These are phyloP conservation scores for Clavispora phyllophila DNA, from an alignment of 805 yeast genomes.

Conservation along the genomic window DNA sequence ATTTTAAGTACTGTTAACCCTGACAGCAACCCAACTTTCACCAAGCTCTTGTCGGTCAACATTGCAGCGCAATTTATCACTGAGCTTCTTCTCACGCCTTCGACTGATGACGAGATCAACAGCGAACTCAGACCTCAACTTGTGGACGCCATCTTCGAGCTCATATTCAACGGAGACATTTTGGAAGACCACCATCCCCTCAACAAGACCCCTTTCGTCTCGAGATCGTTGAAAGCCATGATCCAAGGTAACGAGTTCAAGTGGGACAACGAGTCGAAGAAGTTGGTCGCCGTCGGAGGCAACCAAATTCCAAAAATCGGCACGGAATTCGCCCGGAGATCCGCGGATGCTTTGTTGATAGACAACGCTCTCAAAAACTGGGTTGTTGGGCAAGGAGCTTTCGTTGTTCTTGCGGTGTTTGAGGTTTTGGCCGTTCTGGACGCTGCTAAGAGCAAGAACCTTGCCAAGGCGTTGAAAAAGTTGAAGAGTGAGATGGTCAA, in stretches of 20 bases:
- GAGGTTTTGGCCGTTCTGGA: conserved; percentile 52
- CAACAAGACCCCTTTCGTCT: conserved; percentile 60
- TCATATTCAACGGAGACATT: conserved; percentile 59
- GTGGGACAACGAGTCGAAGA: conserved; percentile 42
- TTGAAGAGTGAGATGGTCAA: conserved; percentile 40
- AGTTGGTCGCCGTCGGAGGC: conserved; percentile 37
- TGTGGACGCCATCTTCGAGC: conserved; percentile 51
- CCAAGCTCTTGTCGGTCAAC: conserved; percentile 53
- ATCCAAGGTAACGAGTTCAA: conserved; percentile 87
- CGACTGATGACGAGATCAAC: conserved; percentile 37
- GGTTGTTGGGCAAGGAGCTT: conserved; percentile 66
- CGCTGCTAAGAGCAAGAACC: conserved; percentile 38
- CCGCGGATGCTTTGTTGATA: conserved; percentile 49
- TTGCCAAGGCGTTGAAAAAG: conserved; percentile 51
- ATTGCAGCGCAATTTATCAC: conserved; percentile 79
- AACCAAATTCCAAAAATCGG: conserved; percentile 46
- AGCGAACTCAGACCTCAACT: conserved; percentile 42
- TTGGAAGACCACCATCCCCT: conserved; percentile 62
- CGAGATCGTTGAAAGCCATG: conserved; percentile 68
- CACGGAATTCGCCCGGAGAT: conserved; percentile 51
- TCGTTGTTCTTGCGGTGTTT: conserved; percentile 73
- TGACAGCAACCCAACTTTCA: conserved; percentile 39
- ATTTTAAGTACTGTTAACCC: conserved; percentile 31
- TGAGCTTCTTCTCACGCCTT: conserved; percentile 64
- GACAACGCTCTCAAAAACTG: conserved; percentile 50